Evolutionary conservation across 345 rosid genomes (phyloP), one percentile per base, ranked within the genome.

Genomic region (Gossypioides kirkii): DNA sequence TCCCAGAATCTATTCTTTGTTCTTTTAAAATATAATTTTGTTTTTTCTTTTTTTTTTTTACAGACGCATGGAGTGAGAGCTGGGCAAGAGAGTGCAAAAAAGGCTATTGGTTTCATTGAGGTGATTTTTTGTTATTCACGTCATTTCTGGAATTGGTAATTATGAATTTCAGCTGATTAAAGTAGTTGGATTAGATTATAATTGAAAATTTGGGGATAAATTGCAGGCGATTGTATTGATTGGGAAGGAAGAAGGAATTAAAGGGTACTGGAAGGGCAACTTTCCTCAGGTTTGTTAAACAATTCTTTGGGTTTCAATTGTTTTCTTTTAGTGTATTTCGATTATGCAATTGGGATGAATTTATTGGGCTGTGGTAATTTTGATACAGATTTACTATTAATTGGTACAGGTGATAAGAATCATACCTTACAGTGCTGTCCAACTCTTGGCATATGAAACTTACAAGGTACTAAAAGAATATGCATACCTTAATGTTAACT

Each of bases 231-330:
- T 90, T 18, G 68, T 85, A 61, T 50, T 88, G 83, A 87, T 92
- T 76, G 93, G 90, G 53, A 91, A 92, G 82, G 96, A 95, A 74
- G 97, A 89, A 79, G 99, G 99, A 70, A 55, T 95, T 14, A 95
- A 89, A 84, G 98, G 99, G n/a, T 95, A 91, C 64, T 91, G 99
- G 99, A 95, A 95, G 75, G 99, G 98, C 75, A 95, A 95, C 80
- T 88, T 95, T 65, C 99, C 99, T 28, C 99, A 95, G 98, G 97
- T 92, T 53, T 75, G 42, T 45, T 64, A 32, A 32, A 14, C 49
- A 18, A 73, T 77, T 59, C 28, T 55, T 60, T 36, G 68, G 10
- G 13, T 59, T 73, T 60, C 3, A 23, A 12, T 23, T 6, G 43
- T 36, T 20, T 22, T 75, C 76, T 11, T 38, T n/a, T 53, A 49